Conservation (phyloP, 768 basidiomycete species). For the Gyrodon lividus region DNA sequence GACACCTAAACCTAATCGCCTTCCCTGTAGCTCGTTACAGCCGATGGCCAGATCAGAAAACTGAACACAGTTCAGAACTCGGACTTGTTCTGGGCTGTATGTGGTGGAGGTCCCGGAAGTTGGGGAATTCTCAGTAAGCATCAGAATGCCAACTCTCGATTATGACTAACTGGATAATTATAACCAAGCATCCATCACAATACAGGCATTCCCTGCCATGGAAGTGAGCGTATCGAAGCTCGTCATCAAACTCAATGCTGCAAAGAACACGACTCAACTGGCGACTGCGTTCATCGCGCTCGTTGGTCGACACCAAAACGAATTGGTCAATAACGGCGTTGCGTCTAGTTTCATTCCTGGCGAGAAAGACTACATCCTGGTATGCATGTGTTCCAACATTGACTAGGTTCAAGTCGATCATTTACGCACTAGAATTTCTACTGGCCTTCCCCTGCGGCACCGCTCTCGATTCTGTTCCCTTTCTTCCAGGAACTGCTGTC, state of each 20-base stretch:
- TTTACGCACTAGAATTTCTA: neutral
- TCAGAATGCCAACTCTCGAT: neutral
- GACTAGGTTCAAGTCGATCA: too few species aligned
- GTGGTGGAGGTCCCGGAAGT: slow-evolving; percentile 48
- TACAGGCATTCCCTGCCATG: slow-evolving; percentile 2
- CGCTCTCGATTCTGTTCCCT: slow-evolving; percentile 1
- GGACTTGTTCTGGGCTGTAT: slow-evolving; percentile 52
- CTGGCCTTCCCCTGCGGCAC: neutral
- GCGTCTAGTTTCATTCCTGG: neutral
- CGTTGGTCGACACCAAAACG: slow-evolving; percentile 2
- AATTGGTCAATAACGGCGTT: neutral
- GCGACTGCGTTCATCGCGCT: slow-evolving; percentile 3
- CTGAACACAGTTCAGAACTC: slow-evolving; percentile 40
- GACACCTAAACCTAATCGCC: neutral
- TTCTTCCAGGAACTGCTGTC: neutral
- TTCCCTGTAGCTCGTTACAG: slow-evolving; percentile 33
- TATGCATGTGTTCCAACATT: neutral
- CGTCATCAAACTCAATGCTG: neutral
- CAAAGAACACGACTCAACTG: neutral
- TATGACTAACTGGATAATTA: neutral
- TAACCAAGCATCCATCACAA: neutral
- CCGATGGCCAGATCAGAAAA: slow-evolving; percentile 35
- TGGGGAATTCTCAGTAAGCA: slow-evolving; percentile 39
- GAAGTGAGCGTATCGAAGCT: neutral
- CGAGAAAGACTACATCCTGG: neutral